Conservation (phyloP, 2,329 filamentous ascomycete genomes). For the Tolypocladium guangdongense region DNA sequence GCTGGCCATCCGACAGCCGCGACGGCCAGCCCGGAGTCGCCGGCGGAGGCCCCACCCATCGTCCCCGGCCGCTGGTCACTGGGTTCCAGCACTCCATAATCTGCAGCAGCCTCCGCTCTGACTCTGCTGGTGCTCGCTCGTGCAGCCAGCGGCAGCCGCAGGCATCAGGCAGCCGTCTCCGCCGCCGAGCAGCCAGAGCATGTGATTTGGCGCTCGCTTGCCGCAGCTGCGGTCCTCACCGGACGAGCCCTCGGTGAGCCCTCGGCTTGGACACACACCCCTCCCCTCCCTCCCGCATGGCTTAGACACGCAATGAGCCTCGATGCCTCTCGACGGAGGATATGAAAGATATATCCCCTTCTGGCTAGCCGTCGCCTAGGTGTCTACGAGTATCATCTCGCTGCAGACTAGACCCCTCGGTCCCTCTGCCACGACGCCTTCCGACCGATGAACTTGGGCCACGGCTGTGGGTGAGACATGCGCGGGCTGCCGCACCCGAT, state of each 20-base stretch:
- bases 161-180: background rate
- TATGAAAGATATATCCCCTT: constrained; percentile 2
- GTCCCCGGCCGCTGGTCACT: background rate
- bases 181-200: background rate
- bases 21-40: constrained; percentile 10
- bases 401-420: too few relatives aligned
- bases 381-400: too few relatives aligned
- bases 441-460: background rate
- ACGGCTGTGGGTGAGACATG: background rate
- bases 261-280: background rate
- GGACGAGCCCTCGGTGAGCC: background rate
- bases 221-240: background rate
- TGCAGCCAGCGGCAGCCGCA: background rate
- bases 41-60: constrained; percentile 4
- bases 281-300: background rate
- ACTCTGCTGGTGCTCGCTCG: background rate
- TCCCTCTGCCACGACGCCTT: too few relatives aligned
- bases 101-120: background rate
- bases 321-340: background rate
- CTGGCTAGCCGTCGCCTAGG: background rate
- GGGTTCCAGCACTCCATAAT: background rate
- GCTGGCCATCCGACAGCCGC: background rate
- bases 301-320: background rate
- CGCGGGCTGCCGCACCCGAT: background rate
- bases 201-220: background rate